These are phyloP conservation scores for Thuja plicata DNA, from an alignment of 83 land plant genomes.

Conservation along the genomic window DNA sequence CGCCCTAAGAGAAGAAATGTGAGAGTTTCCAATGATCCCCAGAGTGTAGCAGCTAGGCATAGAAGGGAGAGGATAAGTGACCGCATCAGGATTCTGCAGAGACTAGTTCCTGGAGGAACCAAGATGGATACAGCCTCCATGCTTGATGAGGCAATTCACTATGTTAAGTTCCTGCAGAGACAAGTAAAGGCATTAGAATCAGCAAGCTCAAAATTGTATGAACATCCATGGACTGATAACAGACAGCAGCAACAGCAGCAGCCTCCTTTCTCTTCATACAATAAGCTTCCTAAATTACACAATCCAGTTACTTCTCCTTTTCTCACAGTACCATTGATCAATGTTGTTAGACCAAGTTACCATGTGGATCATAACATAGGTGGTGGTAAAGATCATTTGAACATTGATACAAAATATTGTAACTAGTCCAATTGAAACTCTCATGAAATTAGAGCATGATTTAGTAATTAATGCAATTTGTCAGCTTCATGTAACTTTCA, in stretches of 20 bases:
- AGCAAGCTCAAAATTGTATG: background rate
- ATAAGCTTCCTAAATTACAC: too few species aligned
- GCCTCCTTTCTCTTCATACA: background rate
- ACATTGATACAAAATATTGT: background rate
- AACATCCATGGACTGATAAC: background rate
- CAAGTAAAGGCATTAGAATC: conserved; percentile 14
- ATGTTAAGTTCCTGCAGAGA: conserved; percentile 17
- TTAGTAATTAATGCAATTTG: background rate
- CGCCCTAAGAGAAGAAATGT: conserved; percentile 41
- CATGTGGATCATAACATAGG: background rate
- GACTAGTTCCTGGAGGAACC: conserved; percentile 46
- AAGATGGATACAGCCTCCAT: conserved; percentile 26
- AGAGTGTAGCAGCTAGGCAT: conserved; percentile 43
- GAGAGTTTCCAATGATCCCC: conserved; percentile 36
- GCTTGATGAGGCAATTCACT: conserved; percentile 17
- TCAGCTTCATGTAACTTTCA: background rate
- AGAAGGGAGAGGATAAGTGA: conserved; percentile 41
- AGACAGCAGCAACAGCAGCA: background rate
- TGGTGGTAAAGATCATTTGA: background rate
- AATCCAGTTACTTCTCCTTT: background rate
- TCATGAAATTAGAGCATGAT: background rate
- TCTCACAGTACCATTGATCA: background rate
- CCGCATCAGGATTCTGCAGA: conserved; percentile 30
- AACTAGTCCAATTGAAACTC: background rate
- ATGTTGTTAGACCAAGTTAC: background rate